phyloP scores from a whole-genome alignment of 805 yeast genomes.

The Debaryomyces maramus region DNA sequence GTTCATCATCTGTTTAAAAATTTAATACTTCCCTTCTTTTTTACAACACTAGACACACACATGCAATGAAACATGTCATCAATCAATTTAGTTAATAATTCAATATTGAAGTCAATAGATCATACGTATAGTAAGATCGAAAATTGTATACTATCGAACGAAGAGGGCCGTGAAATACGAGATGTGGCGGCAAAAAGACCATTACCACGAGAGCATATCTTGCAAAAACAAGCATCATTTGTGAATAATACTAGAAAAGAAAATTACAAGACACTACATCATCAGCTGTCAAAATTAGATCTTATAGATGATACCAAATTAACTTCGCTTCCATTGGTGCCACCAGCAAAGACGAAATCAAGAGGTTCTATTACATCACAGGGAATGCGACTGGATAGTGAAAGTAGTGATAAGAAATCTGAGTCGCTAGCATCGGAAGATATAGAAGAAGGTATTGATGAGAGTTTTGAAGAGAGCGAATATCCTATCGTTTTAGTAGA shows the following conservation, averaged over 20 bases:
- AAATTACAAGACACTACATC: slow-evolving; percentile 11
- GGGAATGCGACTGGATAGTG: neutral
- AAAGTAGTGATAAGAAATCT: neutral
- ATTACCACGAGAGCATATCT: neutral
- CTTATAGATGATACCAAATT: slow-evolving; percentile 48
- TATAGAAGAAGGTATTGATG: neutral
- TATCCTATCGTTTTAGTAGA: slow-evolving; percentile 53
- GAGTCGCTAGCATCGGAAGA: neutral
- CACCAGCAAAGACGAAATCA: slow-evolving; percentile 31
- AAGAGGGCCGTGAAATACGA: no score
- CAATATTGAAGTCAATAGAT: neutral
- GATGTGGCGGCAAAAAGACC: neutral
- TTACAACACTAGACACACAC: no score
- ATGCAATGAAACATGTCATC: slow-evolving; percentile 4
- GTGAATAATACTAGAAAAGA: neutral
- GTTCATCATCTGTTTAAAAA: no score
- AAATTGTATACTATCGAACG: neutral
- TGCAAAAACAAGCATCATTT: slow-evolving; percentile 1
- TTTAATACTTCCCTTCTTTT: no score
- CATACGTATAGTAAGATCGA: neutral
- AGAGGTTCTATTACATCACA: neutral
- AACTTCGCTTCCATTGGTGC: slow-evolving; percentile 55
- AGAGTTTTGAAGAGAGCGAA: slow-evolving; percentile 17
- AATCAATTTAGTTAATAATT: slow-evolving; percentile 5
- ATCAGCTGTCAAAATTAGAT: slow-evolving; percentile 45